These are phyloP conservation scores for Candida berthetii DNA, from an alignment of 805 yeast genomes.

Conservation along the genomic window DNA sequence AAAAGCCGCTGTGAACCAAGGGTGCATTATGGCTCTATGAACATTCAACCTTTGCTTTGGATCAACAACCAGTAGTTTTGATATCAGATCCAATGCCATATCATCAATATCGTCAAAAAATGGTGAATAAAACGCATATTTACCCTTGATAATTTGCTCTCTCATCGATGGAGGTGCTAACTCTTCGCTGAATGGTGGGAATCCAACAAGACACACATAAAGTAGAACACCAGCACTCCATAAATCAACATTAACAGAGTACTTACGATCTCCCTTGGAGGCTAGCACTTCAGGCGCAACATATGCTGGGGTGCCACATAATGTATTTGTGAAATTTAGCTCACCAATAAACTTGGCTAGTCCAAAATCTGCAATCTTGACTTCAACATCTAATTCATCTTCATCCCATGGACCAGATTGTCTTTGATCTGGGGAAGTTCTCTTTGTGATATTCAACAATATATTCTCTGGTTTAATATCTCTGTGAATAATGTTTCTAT, in stretches of 20 bases:
- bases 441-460: slow-evolving; percentile 42
- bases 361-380: slow-evolving; percentile 84
- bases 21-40: slow-evolving; percentile 77
- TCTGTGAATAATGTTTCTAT: slow-evolving; percentile 64
- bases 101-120: slow-evolving; percentile 74
- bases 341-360: slow-evolving; percentile 58
- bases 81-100: slow-evolving; percentile 56
- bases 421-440: slow-evolving; percentile 19
- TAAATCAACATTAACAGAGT: slow-evolving; percentile 68
- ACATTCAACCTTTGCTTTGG: slow-evolving; percentile 74
- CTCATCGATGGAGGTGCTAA: slow-evolving; percentile 74
- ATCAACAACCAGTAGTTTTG: slow-evolving; percentile 56
- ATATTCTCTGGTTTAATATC: slow-evolving; percentile 80
- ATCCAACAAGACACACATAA: slow-evolving; percentile 77
- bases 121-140: slow-evolving; percentile 71
- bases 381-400: slow-evolving; percentile 53
- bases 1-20: slow-evolving; percentile 53
- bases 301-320: slow-evolving; percentile 85
- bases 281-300: slow-evolving; percentile 75
- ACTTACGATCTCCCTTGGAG: slow-evolving; percentile 42
- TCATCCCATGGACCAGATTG: slow-evolving; percentile 37
- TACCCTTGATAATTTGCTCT: slow-evolving; percentile 63
- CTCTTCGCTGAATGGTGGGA: slow-evolving; percentile 82
- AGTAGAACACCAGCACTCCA: slow-evolving; percentile 81
- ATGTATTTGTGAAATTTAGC: slow-evolving; percentile 63